phyloP scores from a whole-genome alignment of 768 basidiomycete genomes.

The Ephemerocybe angulata region DNA sequence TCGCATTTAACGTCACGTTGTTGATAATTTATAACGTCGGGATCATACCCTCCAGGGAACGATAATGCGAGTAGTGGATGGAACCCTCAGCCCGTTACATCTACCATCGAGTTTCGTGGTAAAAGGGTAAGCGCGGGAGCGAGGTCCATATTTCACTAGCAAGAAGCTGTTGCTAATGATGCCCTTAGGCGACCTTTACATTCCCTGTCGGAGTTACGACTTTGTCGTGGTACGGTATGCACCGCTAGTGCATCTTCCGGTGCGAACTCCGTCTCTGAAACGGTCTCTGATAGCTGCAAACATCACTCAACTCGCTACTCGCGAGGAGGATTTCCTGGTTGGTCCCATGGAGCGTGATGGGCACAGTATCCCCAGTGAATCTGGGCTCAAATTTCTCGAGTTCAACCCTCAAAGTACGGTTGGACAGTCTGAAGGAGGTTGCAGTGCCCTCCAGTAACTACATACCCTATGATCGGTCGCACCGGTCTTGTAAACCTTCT shows the following conservation, averaged over 20 bases:
- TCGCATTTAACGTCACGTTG: neutral
- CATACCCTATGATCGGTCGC: no score
- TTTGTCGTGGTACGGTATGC: conserved; percentile 42
- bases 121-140: conserved; percentile 40
- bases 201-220: conserved; percentile 71
- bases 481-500: no score
- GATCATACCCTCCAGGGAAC: conserved; percentile 42
- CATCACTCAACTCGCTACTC: neutral
- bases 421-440: no score
- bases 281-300: neutral
- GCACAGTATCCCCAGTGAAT: no score
- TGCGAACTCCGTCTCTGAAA: neutral
- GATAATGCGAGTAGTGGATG: conserved; percentile 44
- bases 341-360: no score
- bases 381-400: no score
- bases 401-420: no score
- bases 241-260: neutral
- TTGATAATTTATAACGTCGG: neutral
- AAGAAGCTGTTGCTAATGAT: neutral
- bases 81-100: conserved; percentile 49
- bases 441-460: no score
- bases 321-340: no score
- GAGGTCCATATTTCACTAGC: neutral
- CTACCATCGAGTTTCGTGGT: conserved; percentile 64
- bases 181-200: conserved; percentile 59